Conservation (phyloP, 2,329 filamentous ascomycete genomes). For the Colletotrichum sp. region DNA sequence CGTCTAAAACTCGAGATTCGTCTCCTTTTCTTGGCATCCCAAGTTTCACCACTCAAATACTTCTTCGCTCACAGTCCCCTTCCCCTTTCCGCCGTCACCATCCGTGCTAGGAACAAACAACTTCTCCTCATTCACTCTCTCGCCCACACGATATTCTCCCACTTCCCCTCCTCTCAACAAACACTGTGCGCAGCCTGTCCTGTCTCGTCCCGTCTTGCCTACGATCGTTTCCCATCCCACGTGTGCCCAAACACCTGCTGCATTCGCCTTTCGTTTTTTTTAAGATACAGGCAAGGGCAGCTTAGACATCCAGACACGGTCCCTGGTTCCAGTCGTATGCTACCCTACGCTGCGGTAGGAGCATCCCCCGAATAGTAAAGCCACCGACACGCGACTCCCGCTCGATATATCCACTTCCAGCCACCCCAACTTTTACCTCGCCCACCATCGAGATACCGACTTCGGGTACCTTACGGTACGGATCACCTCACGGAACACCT, state of each 20-base stretch:
- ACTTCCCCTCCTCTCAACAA: background rate
- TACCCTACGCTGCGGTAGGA: background rate
- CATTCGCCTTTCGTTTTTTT: background rate
- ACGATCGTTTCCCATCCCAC: constrained; percentile 3
- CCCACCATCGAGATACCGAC: background rate
- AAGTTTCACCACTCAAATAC: background rate
- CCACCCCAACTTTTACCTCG: constrained; percentile 7
- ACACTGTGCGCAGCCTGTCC: background rate
- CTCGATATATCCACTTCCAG: constrained; percentile 20
- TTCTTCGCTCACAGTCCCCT: background rate
- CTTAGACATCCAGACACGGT: background rate
- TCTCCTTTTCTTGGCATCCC: constrained; percentile 16
- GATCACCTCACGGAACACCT: background rate
- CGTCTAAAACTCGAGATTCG: background rate
- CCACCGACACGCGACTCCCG: constrained; percentile 6
- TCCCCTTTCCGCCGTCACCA: background rate
- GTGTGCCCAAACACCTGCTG: background rate
- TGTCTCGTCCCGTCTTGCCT: constrained; percentile 5
- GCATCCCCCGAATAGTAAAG: background rate
- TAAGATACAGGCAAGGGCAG: constrained; percentile 2
- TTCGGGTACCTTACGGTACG: background rate
- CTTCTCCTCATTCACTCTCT: background rate
- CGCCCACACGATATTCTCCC: background rate
- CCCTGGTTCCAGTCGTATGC: background rate
- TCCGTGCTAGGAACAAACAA: background rate